phyloP scores from a whole-genome alignment of 2,329 filamentous ascomycete genomes.

The Pseudopyricularia javanii region DNA sequence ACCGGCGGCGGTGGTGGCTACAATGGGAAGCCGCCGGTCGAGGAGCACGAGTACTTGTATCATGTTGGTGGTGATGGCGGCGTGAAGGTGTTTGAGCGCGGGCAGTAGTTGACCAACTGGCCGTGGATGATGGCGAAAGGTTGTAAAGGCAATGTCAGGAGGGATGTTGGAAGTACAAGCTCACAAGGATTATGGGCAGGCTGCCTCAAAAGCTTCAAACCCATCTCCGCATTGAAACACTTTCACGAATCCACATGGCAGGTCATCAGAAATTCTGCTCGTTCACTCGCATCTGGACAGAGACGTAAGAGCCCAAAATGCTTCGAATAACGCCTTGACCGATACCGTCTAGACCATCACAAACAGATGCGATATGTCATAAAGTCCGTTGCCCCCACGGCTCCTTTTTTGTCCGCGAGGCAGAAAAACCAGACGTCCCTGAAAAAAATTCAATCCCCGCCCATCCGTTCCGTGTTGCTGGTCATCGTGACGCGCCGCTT shows the following conservation, averaged over 20 bases:
- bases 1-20: conserved; percentile 38
- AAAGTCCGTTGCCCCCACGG: background rate
- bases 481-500: background rate
- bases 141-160: no score
- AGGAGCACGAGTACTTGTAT: conserved; percentile 68
- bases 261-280: background rate
- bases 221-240: no score
- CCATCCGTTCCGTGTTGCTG: background rate
- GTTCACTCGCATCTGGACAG: conserved; percentile 1
- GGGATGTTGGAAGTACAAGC: no score
- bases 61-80: conserved; percentile 67
- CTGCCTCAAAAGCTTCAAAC: no score
- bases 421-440: background rate
- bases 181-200: no score
- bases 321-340: conserved; percentile 1
- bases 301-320: conserved; percentile 1
- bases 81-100: conserved; percentile 75
- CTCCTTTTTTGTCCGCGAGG: background rate
- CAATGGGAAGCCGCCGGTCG: conserved; percentile 14
- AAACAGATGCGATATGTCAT: background rate
- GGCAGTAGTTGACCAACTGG: conserved; percentile 30
- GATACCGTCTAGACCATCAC: conserved; percentile 2
- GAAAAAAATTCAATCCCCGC: background rate
- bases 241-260: background rate
- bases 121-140: background rate